Base-by-base conservation (phyloP, 2,329 filamentous ascomycete genomes). In the Diaporthe sp. region DNA sequence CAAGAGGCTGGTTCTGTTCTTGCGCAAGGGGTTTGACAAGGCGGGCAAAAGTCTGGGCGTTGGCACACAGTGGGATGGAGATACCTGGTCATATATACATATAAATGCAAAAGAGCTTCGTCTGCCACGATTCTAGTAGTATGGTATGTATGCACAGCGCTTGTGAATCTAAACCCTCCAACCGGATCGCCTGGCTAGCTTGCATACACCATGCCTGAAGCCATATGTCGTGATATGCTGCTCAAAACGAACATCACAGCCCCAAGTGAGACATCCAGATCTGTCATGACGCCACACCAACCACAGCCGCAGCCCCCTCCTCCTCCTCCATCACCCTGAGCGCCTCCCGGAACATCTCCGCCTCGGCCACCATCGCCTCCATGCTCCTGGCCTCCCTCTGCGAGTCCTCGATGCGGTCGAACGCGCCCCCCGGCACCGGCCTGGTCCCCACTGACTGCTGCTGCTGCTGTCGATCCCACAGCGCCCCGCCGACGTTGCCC, bases 291-390 rank as follows among this genome's bases (percentile, higher is more conserved):
- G 51, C 49, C 42, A 55, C 39, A 28, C 46, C 37, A 19, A 2
- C 9, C 4, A 34, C 61, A 13, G 42, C 7, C 39, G 25, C 42
- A 22, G 15, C 4, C 17, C 13, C 51, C 74, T 77, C 77, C 49
- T 79, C 80, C 25, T n/a, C 68, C 34, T 82, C 84, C 85, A 89
- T 86, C 77, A 85, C 83, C 76, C 79, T 82, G 79, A 92, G 79
- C 15, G 86, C 87, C 62, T 82, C 81, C 74, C 89, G 90, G 80
- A 96, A 91, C 86, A 89, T 87, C 79, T 89, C 87, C 13, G 95
- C 95, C 87, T 98, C 96, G 13, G 87, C 88, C 77, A 88, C 87
- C 96, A 98, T 98, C 81, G 95, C 94, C 79, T 92, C 92, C 83
- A 90, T 89, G 31, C 85, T 90, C 82, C 95, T 90, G 9, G 94